Evolutionary conservation across 2,329 filamentous ascomycete species (phyloP).

Genomic region (Lasiodiplodia sp.): DNA sequence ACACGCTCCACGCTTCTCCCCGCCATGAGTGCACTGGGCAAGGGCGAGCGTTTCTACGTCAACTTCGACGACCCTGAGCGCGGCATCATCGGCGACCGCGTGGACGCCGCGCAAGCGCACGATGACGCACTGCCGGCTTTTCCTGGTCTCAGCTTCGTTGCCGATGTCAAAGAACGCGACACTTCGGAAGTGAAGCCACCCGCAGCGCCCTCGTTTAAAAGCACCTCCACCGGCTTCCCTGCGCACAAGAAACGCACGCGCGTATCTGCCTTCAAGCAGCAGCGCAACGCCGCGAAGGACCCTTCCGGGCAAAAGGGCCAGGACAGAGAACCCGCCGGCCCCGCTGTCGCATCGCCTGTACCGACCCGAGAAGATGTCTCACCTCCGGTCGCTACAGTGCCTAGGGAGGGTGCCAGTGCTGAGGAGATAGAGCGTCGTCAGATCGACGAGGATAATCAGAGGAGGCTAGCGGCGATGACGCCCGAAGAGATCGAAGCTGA

Average conservation of each 20-base stretch:
- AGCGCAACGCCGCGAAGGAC: conserved; percentile 49
- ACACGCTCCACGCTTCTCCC: not conserved
- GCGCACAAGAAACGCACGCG: conserved; percentile 79
- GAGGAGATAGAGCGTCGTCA: conserved; percentile 68
- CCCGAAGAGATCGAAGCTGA: conserved; percentile 81
- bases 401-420: conserved; percentile 33
- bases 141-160: conserved; percentile 60
- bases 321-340: not conserved
- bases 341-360: not conserved
- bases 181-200: conserved; percentile 67
- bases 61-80: conserved; percentile 57
- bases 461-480: conserved; percentile 79
- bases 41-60: conserved; percentile 67
- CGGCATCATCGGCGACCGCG: conserved; percentile 53
- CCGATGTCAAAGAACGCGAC: conserved; percentile 81
- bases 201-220: conserved; percentile 66
- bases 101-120: conserved; percentile 45
- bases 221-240: conserved; percentile 75
- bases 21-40: conserved; percentile 54
- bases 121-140: conserved; percentile 38
- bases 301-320: not conserved
- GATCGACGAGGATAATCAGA: conserved; percentile 85
- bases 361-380: not conserved
- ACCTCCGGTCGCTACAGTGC: not conserved
- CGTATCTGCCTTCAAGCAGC: conserved; percentile 81